Conservation (phyloP, 1,284 basidiomycete genomes). For the Puccinia polysora region DNA sequence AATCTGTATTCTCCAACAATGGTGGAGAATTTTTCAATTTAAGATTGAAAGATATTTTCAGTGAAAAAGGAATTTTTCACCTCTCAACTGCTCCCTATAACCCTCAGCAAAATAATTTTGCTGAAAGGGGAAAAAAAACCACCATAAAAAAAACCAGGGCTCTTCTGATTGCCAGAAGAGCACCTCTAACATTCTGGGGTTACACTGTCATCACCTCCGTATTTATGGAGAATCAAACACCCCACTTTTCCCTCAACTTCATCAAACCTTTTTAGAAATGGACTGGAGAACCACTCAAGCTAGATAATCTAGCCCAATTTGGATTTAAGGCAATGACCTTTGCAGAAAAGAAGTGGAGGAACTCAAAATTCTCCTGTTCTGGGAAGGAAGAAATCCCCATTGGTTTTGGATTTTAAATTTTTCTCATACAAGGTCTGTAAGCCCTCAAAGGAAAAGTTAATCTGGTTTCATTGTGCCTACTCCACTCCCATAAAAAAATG, state of each 20-base stretch:
- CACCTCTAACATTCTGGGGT: not conserved
- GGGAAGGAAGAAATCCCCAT: no score
- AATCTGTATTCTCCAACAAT: conserved; percentile 15
- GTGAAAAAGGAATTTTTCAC: not conserved
- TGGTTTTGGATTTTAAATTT: no score
- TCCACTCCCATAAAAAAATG: no score
- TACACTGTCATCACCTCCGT: not conserved
- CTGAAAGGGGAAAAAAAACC: conserved; percentile 8
- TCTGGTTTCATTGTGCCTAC: no score
- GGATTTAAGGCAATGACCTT: no score
- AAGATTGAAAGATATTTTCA: not conserved
- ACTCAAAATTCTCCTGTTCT: no score
- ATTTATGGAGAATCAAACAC: not conserved
- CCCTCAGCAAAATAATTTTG: conserved; percentile 26
- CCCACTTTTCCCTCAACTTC: not conserved
- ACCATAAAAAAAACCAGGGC: not conserved
- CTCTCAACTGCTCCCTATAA: conserved; percentile 16
- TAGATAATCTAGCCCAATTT: not conserved
- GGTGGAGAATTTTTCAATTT: conserved; percentile 19
- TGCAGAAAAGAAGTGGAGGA: no score
- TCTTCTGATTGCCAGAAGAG: not conserved
- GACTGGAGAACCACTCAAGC: not conserved
- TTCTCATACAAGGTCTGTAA: no score
- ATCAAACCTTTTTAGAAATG: conserved; percentile 3
- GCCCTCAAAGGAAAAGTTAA: no score